Base-by-base conservation (phyloP, 305 asterid species). In the Lippia alba region DNA sequence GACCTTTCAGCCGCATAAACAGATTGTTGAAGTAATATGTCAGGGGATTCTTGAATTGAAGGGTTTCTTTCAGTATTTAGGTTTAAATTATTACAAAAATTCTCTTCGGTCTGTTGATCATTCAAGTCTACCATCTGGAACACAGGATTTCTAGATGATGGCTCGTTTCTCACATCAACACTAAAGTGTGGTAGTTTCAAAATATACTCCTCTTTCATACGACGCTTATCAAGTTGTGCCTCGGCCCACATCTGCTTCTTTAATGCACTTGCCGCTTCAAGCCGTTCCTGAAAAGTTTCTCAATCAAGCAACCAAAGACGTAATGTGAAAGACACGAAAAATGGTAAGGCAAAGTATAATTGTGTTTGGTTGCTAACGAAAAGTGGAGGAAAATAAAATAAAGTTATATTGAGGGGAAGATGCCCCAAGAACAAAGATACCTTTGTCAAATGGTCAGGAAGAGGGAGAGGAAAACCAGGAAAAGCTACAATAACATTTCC, bases 201-300 rank as follows among this genome's bases (percentile, higher is more conserved):
- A 58, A 79, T 60, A 69, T 74, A 74, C 66, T 90, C 97, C 69
- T 90, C 98, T 81, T 87, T 92, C 70, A 86, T 65, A 39, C 98
- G 97, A 8, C 98, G 91, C 78, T 85, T 92, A 78, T 92, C 98
- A 61, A 90, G 87, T 76, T 87, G 96, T 6, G 91, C 97, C 78
- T 90, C 97, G 0, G 94, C 92, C 96, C 97, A 92, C 87, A 92
- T 87, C 80, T 92, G 98, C 84, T 92, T 92, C 87, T 90, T 92
- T 79, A 92, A 76, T 61, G 97, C 90, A 83, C 81, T 88, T 55
- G 97, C 98, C 30, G 97, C 91, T 83, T 92, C 98, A 76, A 90
- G 71, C 59, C 99, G 99, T 80, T 89, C 97, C 99, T 94, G 85
- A 57, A 86, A 82, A 73, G 67, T 46, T 24, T 67, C 57, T 62